Evolutionary conservation across 2,329 filamentous ascomycete species (phyloP).

Genomic region (Venturia effusa): DNA sequence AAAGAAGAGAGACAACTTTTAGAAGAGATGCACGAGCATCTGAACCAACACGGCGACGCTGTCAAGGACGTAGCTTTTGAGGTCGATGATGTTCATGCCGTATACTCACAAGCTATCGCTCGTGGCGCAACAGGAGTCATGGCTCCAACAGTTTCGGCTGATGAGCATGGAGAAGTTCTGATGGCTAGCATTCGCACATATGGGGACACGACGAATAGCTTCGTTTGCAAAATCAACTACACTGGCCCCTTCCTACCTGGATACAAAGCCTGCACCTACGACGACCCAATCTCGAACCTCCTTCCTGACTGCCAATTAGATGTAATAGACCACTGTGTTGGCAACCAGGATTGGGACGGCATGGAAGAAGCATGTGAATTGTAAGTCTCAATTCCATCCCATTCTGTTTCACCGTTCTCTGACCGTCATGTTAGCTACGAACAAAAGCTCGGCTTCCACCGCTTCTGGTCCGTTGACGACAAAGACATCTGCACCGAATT

Average conservation of each 20-base stretch:
- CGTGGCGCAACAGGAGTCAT: constrained; percentile 53
- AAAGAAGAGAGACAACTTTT: constrained; percentile 54
- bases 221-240: constrained; percentile 65
- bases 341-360: constrained; percentile 91
- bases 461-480: constrained; percentile 96
- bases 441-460: constrained; percentile 80
- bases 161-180: constrained; percentile 56
- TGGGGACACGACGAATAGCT: constrained; percentile 88
- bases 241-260: constrained; percentile 72
- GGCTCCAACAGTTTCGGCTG: constrained; percentile 42
- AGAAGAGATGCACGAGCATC: constrained; percentile 66
- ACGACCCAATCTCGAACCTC: constrained; percentile 36
- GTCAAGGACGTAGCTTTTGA: constrained; percentile 95
- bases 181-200: constrained; percentile 82
- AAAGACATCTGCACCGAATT: constrained; percentile 87
- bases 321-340: constrained; percentile 91
- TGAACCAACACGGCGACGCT: constrained; percentile 81
- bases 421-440: constrained; percentile 59
- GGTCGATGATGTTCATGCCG: constrained; percentile 75
- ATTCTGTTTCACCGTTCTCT: neutral
- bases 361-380: constrained; percentile 59
- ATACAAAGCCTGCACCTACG: constrained; percentile 47
- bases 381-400: constrained; percentile 24
- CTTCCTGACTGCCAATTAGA: constrained; percentile 57
- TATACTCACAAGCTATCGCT: constrained; percentile 63